phyloP scores from a whole-genome alignment of 495 filamentous ascomycete genomes.

The Daldinia vernicosa region DNA sequence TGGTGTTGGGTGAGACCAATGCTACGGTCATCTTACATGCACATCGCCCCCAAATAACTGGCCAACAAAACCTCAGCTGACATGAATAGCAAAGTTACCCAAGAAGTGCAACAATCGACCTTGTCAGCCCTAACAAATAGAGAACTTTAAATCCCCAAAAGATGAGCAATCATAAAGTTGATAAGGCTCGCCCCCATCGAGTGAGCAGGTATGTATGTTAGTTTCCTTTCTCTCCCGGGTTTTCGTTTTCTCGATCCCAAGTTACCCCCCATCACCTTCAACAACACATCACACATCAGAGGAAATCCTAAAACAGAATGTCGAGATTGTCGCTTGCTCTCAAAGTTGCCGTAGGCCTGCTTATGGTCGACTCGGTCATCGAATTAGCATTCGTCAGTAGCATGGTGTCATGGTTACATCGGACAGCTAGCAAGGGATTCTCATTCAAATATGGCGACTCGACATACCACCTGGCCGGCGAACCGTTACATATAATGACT shows the following conservation, averaged over 20 bases:
- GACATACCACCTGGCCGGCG: constrained; percentile 49
- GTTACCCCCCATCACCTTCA: constrained; percentile 4
- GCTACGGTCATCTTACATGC: constrained; percentile 18
- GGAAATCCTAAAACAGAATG: constrained; percentile 19
- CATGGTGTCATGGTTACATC: constrained; percentile 60
- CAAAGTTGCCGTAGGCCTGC: constrained; percentile 46
- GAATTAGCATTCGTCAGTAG: constrained; percentile 57
- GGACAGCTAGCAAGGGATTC: constrained; percentile 49
- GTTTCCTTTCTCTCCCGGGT: not conserved
- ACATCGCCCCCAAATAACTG: constrained; percentile 12
- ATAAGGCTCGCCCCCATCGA: constrained; percentile 11
- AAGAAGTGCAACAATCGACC: constrained; percentile 10
- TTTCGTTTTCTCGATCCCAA: not conserved
- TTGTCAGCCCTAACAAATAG: constrained; percentile 26
- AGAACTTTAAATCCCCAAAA: constrained; percentile 14
- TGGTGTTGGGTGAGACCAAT: constrained; percentile 27
- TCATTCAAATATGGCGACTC: constrained; percentile 44
- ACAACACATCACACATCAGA: not conserved
- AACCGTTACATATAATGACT: constrained; percentile 53
- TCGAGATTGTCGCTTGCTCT: constrained; percentile 33
- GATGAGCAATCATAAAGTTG: constrained; percentile 26
- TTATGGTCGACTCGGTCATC: constrained; percentile 56
- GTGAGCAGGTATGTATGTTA: not conserved
- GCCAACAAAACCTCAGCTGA: constrained; percentile 29
- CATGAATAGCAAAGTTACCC: constrained; percentile 25